phyloP scores from a whole-genome alignment of 495 filamentous ascomycete species.

The Penicillium herquei region DNA sequence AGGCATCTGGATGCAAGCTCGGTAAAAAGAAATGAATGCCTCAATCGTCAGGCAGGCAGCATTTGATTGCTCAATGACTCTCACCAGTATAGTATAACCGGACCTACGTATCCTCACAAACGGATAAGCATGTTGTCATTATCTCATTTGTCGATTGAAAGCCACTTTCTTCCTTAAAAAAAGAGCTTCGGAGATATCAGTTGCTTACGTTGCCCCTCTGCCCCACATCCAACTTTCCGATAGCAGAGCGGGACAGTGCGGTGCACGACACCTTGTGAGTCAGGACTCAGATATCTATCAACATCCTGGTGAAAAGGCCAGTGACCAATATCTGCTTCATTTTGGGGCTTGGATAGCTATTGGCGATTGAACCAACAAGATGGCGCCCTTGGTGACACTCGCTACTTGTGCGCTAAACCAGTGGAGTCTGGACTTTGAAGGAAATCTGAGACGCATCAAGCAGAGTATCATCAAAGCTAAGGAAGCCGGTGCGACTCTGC shows the following conservation, averaged over 20 bases:
- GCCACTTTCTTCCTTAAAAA: background rate
- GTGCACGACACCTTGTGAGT: background rate
- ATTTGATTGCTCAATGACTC: no score
- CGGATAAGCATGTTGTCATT: background rate
- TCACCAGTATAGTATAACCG: no score
- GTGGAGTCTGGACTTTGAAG: constrained; percentile 14
- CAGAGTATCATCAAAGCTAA: constrained; percentile 12
- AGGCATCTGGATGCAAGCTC: no score
- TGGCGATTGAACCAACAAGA: background rate
- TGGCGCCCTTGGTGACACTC: constrained; percentile 12
- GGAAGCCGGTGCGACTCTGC: constrained; percentile 11
- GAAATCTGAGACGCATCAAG: constrained; percentile 18
- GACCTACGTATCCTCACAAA: no score
- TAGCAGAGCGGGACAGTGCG: background rate
- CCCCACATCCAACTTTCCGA: constrained; percentile 2
- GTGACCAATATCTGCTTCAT: background rate
- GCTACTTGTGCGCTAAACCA: constrained; percentile 16
- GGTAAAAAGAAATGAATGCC: no score
- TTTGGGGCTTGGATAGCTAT: no score
- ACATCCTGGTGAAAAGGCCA: background rate
- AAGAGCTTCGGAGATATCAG: background rate
- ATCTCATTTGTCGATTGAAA: background rate
- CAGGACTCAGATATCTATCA: background rate
- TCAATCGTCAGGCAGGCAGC: no score
- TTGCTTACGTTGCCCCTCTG: background rate